Percentiles rank a stretch among this genome's conserved stretches.
phyloP scores from a whole-genome alignment of 805 yeast species.

The Metschnikowia drakensbergensis region DNA sequence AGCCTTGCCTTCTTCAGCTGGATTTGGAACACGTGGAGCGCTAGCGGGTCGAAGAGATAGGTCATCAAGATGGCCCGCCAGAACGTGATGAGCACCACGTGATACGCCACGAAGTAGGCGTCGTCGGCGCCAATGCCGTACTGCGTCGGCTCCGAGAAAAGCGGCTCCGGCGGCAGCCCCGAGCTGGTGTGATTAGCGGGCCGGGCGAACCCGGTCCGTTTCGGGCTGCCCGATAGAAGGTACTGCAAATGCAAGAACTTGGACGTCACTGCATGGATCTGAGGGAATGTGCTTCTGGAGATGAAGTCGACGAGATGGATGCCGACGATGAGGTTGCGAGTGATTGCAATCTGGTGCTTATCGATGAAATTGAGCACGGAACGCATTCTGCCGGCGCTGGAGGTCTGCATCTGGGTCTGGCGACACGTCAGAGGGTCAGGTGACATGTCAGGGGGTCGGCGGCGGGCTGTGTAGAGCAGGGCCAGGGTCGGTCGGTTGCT shows the following conservation, averaged over 20 bases:
- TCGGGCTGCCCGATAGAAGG: constrained; percentile 11
- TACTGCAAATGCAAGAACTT: constrained; percentile 37
- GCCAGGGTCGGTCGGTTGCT: too few relatives aligned
- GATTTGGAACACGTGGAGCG: constrained; percentile 41
- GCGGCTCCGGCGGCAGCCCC: constrained; percentile 1
- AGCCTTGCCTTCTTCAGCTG: constrained; percentile 48
- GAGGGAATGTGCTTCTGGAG: constrained; percentile 14
- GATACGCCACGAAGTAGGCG: constrained; percentile 47
- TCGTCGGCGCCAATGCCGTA: constrained; percentile 61
- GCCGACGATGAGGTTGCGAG: constrained; percentile 26
- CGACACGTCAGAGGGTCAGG: too few relatives aligned
- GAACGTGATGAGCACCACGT: constrained; percentile 55
- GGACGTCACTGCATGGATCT: constrained; percentile 24
- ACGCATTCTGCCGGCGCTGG: background rate
- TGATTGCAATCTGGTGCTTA: constrained; percentile 33
- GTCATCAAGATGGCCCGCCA: constrained; percentile 60
- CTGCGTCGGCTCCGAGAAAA: background rate
- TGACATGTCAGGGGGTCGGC: too few relatives aligned
- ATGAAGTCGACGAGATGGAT: constrained; percentile 26
- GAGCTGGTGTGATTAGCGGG: background rate
- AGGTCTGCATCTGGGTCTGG: too few relatives aligned
- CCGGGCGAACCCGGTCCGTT: background rate
- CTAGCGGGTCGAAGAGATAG: constrained; percentile 55
- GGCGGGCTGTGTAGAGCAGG: too few relatives aligned
- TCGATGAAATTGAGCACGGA: constrained; percentile 23